A percentile compares a stretch with the other conserved stretches of the same genome.
These are phyloP conservation scores for Escallonia herrerae DNA, from an alignment of 129 eudicot genomes.

Conservation along the genomic window DNA sequence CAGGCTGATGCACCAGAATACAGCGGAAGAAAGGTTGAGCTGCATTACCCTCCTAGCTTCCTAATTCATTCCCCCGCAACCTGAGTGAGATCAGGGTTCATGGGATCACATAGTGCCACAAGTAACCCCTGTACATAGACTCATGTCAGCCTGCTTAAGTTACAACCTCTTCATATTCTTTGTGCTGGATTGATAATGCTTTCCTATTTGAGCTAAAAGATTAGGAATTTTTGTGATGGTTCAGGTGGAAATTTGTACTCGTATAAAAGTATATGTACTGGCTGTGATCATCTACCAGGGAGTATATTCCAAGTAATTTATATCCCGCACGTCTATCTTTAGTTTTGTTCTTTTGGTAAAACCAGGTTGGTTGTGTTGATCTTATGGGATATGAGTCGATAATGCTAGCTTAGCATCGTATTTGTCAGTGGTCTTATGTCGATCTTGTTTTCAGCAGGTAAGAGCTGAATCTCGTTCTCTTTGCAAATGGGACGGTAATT, in stretches of 20 bases:
- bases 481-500: too few species aligned
- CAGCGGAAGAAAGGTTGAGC: neutral
- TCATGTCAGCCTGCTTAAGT: neutral
- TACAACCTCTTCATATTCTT: neutral
- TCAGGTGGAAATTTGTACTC: neutral
- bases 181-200: neutral
- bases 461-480: too few species aligned
- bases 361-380: too few species aligned
- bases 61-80: neutral
- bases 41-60: neutral
- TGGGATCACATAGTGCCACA: neutral
- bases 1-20: constrained; percentile 22
- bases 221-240: neutral
- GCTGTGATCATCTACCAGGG: too few species aligned
- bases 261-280: neutral
- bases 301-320: too few species aligned
- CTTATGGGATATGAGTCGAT: too few species aligned
- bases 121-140: neutral
- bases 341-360: too few species aligned
- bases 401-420: too few species aligned
- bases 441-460: too few species aligned
- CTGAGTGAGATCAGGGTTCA: neutral
- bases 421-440: too few species aligned
- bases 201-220: neutral
- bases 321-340: too few species aligned